Evolutionary conservation across 1,284 basidiomycete species (phyloP).

Genomic region (Apiotrichum brassicae): DNA sequence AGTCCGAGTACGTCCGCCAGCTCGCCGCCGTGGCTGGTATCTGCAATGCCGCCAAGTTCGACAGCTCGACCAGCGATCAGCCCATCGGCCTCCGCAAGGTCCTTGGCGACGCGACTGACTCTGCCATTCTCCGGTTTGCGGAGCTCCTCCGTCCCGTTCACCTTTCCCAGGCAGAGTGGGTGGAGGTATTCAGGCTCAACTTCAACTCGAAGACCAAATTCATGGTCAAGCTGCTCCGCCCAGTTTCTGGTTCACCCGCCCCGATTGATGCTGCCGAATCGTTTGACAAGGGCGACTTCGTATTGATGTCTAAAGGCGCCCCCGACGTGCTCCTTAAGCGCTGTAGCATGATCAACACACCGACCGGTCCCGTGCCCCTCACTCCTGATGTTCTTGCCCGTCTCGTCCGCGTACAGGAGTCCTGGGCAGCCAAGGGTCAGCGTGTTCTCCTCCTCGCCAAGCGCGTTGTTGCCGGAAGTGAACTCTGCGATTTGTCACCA

Average conservation of each 20-base stretch:
- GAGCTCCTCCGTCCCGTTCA: slow-evolving; percentile 49
- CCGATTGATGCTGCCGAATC: slow-evolving; percentile 11
- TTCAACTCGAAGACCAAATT: slow-evolving; percentile 65
- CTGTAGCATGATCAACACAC: slow-evolving; percentile 48
- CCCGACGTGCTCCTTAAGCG: slow-evolving; percentile 56
- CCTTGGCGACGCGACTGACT: slow-evolving; percentile 60
- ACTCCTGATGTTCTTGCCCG: slow-evolving; percentile 27
- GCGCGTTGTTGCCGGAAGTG: slow-evolving; percentile 28
- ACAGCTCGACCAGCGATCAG: slow-evolving; percentile 41
- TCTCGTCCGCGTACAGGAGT: slow-evolving; percentile 49
- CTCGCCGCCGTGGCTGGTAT: slow-evolving; percentile 53
- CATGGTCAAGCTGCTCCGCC: slow-evolving; percentile 52
- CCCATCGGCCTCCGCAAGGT: slow-evolving; percentile 51
- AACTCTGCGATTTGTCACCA: slow-evolving; percentile 21
- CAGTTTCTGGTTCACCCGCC: background rate
- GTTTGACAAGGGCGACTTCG: slow-evolving; percentile 24
- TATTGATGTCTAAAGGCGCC: slow-evolving; percentile 56
- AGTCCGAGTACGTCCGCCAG: slow-evolving; percentile 26
- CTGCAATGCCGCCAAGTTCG: slow-evolving; percentile 60
- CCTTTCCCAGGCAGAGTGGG: slow-evolving; percentile 40
- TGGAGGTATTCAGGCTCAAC: slow-evolving; percentile 47
- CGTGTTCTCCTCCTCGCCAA: slow-evolving; percentile 55
- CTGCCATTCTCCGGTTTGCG: slow-evolving; percentile 57
- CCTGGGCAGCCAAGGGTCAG: slow-evolving; percentile 57
- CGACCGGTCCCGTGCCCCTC: slow-evolving; percentile 46